Percentiles rank a stretch among this genome's conserved stretches.
phyloP scores from a whole-genome alignment of 805 yeast species.

The Saccharomycopsis sp. region DNA sequence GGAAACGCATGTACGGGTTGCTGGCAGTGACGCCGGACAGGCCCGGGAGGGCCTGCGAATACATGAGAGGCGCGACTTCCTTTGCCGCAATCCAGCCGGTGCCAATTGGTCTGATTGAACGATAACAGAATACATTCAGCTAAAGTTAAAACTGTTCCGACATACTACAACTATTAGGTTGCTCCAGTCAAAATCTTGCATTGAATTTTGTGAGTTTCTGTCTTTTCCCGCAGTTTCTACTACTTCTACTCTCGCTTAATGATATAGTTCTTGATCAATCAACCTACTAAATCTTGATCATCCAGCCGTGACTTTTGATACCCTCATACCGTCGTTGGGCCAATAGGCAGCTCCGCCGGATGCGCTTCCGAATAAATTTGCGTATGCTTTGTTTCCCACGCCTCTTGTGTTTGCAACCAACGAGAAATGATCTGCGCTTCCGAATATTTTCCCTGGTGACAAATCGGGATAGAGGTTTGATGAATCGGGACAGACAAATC shows the following conservation, averaged over 20 bases:
- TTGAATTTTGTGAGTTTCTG: not conserved
- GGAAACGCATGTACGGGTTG: too few relatives aligned
- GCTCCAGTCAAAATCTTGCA: not conserved
- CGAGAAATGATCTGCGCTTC: not conserved
- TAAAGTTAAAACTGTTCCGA: not conserved
- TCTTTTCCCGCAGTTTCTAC: not conserved
- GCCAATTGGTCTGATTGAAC: too few relatives aligned
- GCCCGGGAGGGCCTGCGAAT: too few relatives aligned
- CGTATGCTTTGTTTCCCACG: not conserved
- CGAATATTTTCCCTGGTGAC: not conserved
- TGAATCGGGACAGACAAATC: not conserved
- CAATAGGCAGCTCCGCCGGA: too few relatives aligned
- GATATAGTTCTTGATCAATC: too few relatives aligned
- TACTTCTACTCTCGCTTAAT: not conserved
- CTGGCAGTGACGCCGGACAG: too few relatives aligned
- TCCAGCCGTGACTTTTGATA: not conserved
- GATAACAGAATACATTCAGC: not conserved
- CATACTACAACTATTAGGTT: not conserved
- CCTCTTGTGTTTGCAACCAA: not conserved
- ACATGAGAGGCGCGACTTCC: too few relatives aligned
- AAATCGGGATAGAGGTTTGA: not conserved
- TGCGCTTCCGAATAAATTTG: not conserved
- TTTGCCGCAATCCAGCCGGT: too few relatives aligned
- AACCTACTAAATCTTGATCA: too few relatives aligned
- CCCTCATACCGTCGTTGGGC: too few relatives aligned